Conservation (phyloP, 768 basidiomycete species). For the Naganishia antarctica region DNA sequence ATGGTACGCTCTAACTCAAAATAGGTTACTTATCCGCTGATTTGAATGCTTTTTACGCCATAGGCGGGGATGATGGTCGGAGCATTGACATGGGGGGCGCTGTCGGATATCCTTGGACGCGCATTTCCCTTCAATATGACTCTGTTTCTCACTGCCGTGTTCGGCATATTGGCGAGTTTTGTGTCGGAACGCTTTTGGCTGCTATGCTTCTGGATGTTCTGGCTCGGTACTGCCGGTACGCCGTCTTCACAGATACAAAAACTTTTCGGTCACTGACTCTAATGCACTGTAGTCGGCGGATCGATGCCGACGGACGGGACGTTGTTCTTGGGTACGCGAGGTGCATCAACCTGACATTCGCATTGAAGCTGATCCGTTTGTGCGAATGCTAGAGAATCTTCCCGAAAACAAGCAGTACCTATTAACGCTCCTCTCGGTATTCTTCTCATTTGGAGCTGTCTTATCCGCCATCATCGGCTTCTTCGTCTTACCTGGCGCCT, state of each 20-base stretch:
- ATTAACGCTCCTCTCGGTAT: conserved; percentile 85
- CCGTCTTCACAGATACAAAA: background rate
- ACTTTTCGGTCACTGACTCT: background rate
- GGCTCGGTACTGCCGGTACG: conserved; percentile 72
- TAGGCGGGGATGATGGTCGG: conserved; percentile 90
- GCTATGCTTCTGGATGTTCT: conserved; percentile 73
- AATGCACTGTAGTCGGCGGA: conserved; percentile 60
- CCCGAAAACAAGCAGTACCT: conserved; percentile 87
- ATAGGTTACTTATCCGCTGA: no score
- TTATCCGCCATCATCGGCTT: conserved; percentile 75
- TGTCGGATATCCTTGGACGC: conserved; percentile 83
- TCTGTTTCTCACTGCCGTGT: conserved; percentile 79
- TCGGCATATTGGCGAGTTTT: conserved; percentile 65
- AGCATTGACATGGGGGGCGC: conserved; percentile 78
- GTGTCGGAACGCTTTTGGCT: conserved; percentile 59
- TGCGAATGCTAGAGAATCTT: conserved; percentile 73
- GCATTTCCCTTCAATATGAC: conserved; percentile 88
- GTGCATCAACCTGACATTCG: background rate
- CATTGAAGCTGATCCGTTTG: no score
- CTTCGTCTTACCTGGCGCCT: conserved; percentile 64
- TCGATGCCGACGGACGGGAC: conserved; percentile 63
- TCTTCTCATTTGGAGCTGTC: conserved; percentile 90
- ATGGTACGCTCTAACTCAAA: no score
- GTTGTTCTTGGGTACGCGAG: conserved; percentile 50
- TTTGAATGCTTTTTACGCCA: no score